Conservation (phyloP, 2,329 filamentous ascomycete species). For the Hypoxylon sp. region DNA sequence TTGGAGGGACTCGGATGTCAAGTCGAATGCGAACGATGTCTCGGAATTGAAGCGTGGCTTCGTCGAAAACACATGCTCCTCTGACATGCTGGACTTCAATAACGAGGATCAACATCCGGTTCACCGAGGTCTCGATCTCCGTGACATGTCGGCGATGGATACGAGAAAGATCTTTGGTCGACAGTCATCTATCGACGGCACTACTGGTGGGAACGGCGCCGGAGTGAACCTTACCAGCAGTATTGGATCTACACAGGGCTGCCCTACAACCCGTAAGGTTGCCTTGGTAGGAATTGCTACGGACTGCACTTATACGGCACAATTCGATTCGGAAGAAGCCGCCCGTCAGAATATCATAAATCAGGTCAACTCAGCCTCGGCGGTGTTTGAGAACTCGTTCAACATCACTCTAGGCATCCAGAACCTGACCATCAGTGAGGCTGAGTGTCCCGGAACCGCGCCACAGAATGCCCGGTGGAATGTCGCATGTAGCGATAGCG, state of each 20-base stretch:
- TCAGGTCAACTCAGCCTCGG: slow-evolving; percentile 87
- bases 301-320: slow-evolving; percentile 86
- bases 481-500: slow-evolving; percentile 72
- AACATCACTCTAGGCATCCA: slow-evolving; percentile 93
- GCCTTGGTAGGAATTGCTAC: slow-evolving; percentile 92
- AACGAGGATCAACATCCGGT: slow-evolving; percentile 76
- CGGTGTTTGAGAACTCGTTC: slow-evolving; percentile 89
- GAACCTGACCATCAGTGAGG: slow-evolving; percentile 82
- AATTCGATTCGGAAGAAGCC: slow-evolving; percentile 74
- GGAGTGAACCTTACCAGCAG: slow-evolving; percentile 81
- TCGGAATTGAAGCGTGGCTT: slow-evolving; percentile 72
- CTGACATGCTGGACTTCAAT: slow-evolving; percentile 86
- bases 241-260: slow-evolving; percentile 87
- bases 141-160: slow-evolving; percentile 70
- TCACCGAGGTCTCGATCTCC: slow-evolving; percentile 63
- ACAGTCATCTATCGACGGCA: slow-evolving; percentile 76
- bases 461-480: slow-evolving; percentile 84
- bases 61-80: slow-evolving; percentile 69
- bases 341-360: slow-evolving; percentile 81
- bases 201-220: slow-evolving; percentile 78
- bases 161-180: slow-evolving; percentile 77
- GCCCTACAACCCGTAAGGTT: slow-evolving; percentile 89
- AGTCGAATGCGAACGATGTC: slow-evolving; percentile 53
- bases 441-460: slow-evolving; percentile 77
- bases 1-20: slow-evolving; percentile 90